Evolutionary conservation across 352 stramenopile genomes (phyloP).

Genomic region (Hyaloperonospora arabidopsidis): DNA sequence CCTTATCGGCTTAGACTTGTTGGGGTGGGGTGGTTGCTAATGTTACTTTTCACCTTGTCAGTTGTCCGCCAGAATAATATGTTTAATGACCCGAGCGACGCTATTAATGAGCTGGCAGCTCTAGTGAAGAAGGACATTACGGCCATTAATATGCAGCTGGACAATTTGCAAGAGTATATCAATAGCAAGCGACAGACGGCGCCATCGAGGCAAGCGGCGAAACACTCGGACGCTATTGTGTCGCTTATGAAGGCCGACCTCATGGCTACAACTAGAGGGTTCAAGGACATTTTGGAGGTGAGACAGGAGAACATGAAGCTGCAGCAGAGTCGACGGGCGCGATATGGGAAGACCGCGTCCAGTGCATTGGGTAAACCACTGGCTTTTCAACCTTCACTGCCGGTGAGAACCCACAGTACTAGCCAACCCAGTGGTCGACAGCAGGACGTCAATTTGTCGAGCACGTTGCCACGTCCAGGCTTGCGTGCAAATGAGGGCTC

Average conservation of each 20-base stretch:
- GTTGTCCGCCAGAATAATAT: conserved; percentile 86
- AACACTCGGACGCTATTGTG: conserved; percentile 74
- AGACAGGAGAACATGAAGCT: conserved; percentile 85
- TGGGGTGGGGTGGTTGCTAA: too few relatives aligned
- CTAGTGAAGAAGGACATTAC: conserved; percentile 86
- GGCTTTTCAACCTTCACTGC: conserved; percentile 47
- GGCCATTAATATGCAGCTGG: conserved; percentile 77
- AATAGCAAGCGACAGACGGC: conserved; percentile 54
- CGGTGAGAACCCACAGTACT: conserved; percentile 24
- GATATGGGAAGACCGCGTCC: conserved; percentile 69
- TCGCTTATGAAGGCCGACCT: conserved; percentile 81
- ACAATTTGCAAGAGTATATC: conserved; percentile 78
- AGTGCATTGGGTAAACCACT: conserved; percentile 68
- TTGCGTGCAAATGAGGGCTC: conserved; percentile 10
- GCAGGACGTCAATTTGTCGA: conserved; percentile 39
- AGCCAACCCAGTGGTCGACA: conserved; percentile 21
- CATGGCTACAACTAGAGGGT: conserved; percentile 67
- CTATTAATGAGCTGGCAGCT: conserved; percentile 75
- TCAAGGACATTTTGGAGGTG: conserved; percentile 82
- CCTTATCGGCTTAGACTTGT: too few relatives aligned
- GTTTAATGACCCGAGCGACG: conserved; percentile 80
- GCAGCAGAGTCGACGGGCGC: conserved; percentile 66
- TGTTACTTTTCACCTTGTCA: conserved; percentile 11
- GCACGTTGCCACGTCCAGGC: conserved; percentile 47
- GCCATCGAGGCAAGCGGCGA: conserved; percentile 62